phyloP scores from a whole-genome alignment of 805 yeast species.

The Ogataea degrootiae region DNA sequence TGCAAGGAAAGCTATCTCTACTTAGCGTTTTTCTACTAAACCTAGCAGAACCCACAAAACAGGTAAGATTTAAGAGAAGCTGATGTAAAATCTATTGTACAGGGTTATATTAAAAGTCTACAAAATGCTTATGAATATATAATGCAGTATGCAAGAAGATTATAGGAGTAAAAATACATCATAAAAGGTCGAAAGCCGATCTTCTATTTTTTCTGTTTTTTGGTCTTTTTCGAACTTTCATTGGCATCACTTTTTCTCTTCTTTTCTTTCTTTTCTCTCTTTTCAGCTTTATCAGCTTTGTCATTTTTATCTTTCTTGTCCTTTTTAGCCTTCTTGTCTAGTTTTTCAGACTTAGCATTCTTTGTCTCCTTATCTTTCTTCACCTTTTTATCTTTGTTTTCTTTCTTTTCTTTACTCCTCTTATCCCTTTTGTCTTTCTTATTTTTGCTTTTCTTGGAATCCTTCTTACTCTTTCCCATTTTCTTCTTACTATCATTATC shows the following conservation, averaged over 20 bases:
- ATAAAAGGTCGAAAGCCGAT: no score
- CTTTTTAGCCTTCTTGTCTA: constrained; percentile 19
- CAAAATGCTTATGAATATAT: no score
- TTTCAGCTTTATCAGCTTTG: constrained; percentile 21
- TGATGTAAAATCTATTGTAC: no score
- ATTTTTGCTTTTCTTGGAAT: constrained; percentile 24
- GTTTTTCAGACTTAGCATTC: constrained; percentile 19
- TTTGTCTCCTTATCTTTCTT: constrained; percentile 14
- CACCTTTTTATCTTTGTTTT: constrained; percentile 20
- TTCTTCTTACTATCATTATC: constrained; percentile 17
- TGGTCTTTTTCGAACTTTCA: not conserved
- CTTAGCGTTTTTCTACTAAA: no score
- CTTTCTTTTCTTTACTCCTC: constrained; percentile 19
- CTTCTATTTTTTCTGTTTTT: not conserved
- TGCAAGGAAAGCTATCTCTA: no score
- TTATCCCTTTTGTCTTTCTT: constrained; percentile 22
- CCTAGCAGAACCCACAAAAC: no score
- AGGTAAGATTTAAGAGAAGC: no score
- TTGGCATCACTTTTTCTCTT: not conserved
- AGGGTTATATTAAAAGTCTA: no score
- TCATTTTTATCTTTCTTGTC: constrained; percentile 11
- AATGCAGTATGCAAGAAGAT: no score
- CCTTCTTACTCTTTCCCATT: constrained; percentile 16
- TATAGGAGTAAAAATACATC: no score
- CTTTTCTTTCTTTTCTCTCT: constrained; percentile 10